Percentiles rank a stretch among this genome's conserved stretches.
Evolutionary conservation across 768 basidiomycete species (phyloP).

Genomic region (Sistotremastrum suecicum): DNA sequence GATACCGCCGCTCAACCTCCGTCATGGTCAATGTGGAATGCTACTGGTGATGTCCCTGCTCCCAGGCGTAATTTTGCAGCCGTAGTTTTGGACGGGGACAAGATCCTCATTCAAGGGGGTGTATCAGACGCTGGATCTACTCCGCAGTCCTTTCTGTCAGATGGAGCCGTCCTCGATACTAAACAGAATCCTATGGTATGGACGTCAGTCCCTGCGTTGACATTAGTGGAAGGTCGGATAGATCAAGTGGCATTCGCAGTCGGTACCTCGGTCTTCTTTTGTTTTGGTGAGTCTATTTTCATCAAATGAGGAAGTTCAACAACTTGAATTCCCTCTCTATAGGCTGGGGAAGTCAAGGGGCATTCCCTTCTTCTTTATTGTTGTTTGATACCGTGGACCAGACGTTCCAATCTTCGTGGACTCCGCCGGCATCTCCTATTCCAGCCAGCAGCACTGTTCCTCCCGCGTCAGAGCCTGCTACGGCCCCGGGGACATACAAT

Average conservation of each 20-base stretch:
- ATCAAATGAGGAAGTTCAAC: slow-evolving; percentile 2
- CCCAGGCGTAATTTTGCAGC: slow-evolving; percentile 55
- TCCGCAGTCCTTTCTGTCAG: slow-evolving; percentile 34
- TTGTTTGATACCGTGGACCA: no score
- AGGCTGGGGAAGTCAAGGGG: no score
- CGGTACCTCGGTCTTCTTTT: slow-evolving; percentile 55
- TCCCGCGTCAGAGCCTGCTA: no score
- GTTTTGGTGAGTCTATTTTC: slow-evolving; percentile 43
- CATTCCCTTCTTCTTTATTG: no score
- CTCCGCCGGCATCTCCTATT: no score
- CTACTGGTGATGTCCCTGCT: slow-evolving; percentile 27
- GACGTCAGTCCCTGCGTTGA: slow-evolving; percentile 34
- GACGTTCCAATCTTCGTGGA: no score
- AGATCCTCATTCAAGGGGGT: slow-evolving; percentile 69
- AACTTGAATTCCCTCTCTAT: no score
- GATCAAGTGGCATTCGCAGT: slow-evolving; percentile 62
- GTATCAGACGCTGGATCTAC: slow-evolving; percentile 32
- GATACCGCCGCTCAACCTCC: slow-evolving; percentile 35
- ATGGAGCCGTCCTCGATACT: slow-evolving; percentile 62
- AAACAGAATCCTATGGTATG: slow-evolving; percentile 43
- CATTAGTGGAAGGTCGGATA: slow-evolving; percentile 45
- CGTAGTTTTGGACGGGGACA: slow-evolving; percentile 32
- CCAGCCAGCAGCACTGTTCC: no score
- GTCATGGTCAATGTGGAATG: slow-evolving; percentile 37
- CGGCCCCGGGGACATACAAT: no score